Conservation (phyloP, 257 asterid species). For the Solanum sitiens region DNA sequence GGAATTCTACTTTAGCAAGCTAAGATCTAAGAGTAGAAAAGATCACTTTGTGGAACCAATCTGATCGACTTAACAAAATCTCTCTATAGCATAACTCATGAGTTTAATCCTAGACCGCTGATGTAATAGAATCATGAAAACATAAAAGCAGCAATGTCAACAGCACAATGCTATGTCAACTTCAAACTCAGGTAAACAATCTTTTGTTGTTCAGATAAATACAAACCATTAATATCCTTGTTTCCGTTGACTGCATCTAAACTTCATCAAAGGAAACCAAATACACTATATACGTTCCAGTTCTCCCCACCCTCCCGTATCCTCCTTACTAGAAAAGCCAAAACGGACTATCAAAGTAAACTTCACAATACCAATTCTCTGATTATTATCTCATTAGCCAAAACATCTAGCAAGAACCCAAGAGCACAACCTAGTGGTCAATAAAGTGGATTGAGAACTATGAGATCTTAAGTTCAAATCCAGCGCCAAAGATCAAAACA, state of each 20-base stretch:
- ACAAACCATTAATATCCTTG: not conserved
- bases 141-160: not conserved
- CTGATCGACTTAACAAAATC: not conserved
- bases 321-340: not conserved
- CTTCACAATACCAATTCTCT: not conserved
- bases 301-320: not conserved
- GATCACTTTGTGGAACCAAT: not conserved
- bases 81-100: not conserved
- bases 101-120: not conserved
- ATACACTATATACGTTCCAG: not conserved
- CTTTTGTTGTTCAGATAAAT: not conserved
- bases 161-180: not conserved
- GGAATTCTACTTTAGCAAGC: not conserved
- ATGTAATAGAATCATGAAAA: not conserved
- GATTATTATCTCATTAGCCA: not conserved
- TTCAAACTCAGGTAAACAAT: not conserved
- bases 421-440: not conserved
- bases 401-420: not conserved
- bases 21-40: not conserved
- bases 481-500: not conserved
- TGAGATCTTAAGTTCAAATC: not conserved
- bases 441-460: not conserved
- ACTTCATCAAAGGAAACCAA: not conserved
- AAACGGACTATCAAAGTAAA: not conserved
- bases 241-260: not conserved